Evolutionary conservation across 306 rosid species (phyloP).

Genomic region (Citrullus colocynthis): DNA sequence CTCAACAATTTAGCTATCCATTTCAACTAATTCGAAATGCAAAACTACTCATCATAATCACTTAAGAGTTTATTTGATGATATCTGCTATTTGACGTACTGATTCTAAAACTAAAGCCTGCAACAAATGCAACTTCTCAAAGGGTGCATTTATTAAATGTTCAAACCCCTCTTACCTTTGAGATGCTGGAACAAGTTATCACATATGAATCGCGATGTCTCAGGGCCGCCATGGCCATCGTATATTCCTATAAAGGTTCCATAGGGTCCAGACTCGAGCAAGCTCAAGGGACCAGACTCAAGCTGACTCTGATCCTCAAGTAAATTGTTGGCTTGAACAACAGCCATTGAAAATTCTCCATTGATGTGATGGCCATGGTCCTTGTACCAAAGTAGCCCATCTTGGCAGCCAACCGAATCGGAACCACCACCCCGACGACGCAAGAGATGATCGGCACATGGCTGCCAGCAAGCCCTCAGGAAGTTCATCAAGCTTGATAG

Average conservation of each 20-base stretch:
- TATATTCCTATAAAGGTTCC: constrained; percentile 84
- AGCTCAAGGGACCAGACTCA: constrained; percentile 84
- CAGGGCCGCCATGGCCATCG: constrained; percentile 95
- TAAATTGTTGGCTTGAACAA: constrained; percentile 90
- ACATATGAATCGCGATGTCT: constrained; percentile 69
- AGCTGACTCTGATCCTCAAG: constrained; percentile 96
- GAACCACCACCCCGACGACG: constrained; percentile 23
- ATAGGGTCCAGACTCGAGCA: constrained; percentile 59
- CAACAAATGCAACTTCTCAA: not conserved
- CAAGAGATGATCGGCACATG: constrained; percentile 28
- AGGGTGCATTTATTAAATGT: not conserved
- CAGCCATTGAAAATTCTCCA: constrained; percentile 94
- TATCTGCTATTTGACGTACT: not conserved
- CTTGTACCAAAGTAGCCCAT: constrained; percentile 89
- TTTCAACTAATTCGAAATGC: not conserved
- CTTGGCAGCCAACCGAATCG: constrained; percentile 64
- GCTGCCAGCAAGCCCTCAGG: constrained; percentile 86
- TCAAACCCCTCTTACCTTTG: constrained; percentile 43
- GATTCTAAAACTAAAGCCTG: not conserved
- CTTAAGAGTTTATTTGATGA: not conserved
- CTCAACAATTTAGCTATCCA: not conserved
- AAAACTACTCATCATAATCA: not conserved
- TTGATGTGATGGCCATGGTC: constrained; percentile 68
- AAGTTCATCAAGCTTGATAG: constrained; percentile 77
- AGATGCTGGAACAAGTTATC: constrained; percentile 68